Conservation (phyloP, 176 grass and related monocot genomes). For the Tillandsia fasciculata region DNA sequence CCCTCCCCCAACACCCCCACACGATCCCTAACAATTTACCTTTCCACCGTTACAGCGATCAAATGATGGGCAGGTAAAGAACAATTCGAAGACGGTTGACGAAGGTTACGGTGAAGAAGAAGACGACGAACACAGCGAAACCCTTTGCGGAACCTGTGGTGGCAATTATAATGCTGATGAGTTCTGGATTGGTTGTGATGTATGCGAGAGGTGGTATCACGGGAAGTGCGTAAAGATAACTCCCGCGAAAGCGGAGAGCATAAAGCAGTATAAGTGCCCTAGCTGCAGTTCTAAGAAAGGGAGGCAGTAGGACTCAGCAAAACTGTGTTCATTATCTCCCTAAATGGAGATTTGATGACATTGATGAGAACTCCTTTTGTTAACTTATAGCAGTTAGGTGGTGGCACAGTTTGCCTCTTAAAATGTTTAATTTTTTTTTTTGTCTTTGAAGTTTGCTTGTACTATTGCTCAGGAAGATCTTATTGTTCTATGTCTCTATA, state of each 20-base stretch:
- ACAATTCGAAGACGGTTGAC: slow-evolving; percentile 36
- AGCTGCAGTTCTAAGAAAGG: slow-evolving; percentile 81
- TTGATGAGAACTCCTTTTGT: not conserved
- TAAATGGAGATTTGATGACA: not conserved
- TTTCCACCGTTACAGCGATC: slow-evolving; percentile 39
- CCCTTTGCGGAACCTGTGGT: slow-evolving; percentile 73
- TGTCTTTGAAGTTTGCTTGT: not conserved
- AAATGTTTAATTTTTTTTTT: not conserved
- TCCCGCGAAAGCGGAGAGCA: slow-evolving; percentile 85
- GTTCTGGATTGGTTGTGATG: slow-evolving; percentile 94
- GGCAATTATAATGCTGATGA: slow-evolving; percentile 74
- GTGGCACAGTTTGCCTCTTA: slow-evolving; percentile 1
- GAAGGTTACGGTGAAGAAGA: slow-evolving; percentile 83
- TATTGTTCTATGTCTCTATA: not conserved
- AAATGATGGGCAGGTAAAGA: slow-evolving; percentile 41
- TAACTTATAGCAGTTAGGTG: not conserved
- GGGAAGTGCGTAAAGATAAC: slow-evolving; percentile 98
- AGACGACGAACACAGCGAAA: slow-evolving; percentile 78
- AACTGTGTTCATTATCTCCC: not conserved
- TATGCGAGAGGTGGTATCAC: slow-evolving; percentile 90
- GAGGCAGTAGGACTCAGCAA: slow-evolving; percentile 26
- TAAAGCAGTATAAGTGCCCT: slow-evolving; percentile 98
- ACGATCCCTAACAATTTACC: slow-evolving; percentile 5
- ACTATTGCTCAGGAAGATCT: not conserved
- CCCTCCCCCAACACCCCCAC: not conserved